Evolutionary conservation across 1,139 yeast species (phyloP).

Genomic region (Geotrichum restrictum): DNA sequence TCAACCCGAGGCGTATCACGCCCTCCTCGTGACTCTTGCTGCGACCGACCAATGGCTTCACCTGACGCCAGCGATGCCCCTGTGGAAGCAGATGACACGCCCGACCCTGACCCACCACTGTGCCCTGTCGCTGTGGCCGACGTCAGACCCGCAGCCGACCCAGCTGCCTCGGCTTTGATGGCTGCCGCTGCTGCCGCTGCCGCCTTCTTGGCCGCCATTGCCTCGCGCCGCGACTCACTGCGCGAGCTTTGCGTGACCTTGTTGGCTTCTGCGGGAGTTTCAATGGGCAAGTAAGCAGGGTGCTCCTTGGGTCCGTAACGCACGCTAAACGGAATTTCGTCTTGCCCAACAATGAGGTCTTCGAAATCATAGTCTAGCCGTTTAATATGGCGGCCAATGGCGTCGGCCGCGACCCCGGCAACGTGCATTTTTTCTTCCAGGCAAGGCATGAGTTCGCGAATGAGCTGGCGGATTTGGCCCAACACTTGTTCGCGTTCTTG

Average conservation of each 20-base stretch:
- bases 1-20: constrained; percentile 20
- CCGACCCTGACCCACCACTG: too few species aligned
- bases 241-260: constrained; percentile 31
- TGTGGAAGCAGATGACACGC: too few species aligned
- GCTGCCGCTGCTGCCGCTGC: constrained; percentile 33
- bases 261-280: constrained; percentile 27
- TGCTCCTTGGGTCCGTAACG: constrained; percentile 73
- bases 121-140: not conserved
- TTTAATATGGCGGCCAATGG: constrained; percentile 61
- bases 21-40: constrained; percentile 22
- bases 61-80: not conserved
- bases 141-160: constrained; percentile 1
- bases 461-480: constrained; percentile 40
- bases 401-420: constrained; percentile 84
- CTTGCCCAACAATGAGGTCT: constrained; percentile 56
- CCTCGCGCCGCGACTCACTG: constrained; percentile 79
- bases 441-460: constrained; percentile 76
- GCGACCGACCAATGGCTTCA: constrained; percentile 13
- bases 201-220: constrained; percentile 82
- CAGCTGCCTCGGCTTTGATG: constrained; percentile 13
- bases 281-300: constrained; percentile 67
- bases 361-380: constrained; percentile 77
- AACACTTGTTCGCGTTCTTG: constrained; percentile 40
- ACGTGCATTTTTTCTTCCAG: constrained; percentile 97
- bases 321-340: constrained; percentile 62